These are phyloP conservation scores for Micromonas commoda DNA, from an alignment of 139 green algal species.

Conservation along the genomic window DNA sequence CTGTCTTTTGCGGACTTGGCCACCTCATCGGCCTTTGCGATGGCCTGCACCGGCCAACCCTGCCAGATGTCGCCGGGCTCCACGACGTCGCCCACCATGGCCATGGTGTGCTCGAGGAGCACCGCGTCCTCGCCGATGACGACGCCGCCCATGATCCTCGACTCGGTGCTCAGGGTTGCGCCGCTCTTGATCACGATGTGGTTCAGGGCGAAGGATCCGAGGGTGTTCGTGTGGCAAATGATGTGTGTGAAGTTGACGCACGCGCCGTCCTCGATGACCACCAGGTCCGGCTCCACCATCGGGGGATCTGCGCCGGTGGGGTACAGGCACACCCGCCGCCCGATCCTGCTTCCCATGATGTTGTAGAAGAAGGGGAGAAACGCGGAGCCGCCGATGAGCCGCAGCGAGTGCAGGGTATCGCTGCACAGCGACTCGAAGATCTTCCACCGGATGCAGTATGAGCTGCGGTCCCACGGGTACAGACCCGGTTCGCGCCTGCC, in stretches of 20 bases:
- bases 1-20: no score
- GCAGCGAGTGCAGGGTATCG: background rate
- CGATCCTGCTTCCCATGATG: slow-evolving; percentile 25
- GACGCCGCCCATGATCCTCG: slow-evolving; percentile 22
- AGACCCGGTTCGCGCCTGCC: slow-evolving; percentile 1
- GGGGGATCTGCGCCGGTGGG: slow-evolving; percentile 25
- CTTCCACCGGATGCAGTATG: slow-evolving; percentile 27
- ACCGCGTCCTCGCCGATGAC: slow-evolving; percentile 21
- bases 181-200: slow-evolving; percentile 18
- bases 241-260: slow-evolving; percentile 28
- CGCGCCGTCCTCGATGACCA: slow-evolving; percentile 32
- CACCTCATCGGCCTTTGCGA: background rate
- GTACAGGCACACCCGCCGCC: slow-evolving; percentile 36
- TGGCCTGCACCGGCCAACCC: slow-evolving; percentile 18
- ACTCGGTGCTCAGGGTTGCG: slow-evolving; percentile 22
- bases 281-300: slow-evolving; percentile 36
- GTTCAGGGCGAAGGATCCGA: slow-evolving; percentile 25
- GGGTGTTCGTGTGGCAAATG: slow-evolving; percentile 33
- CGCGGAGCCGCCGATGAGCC: slow-evolving; percentile 7
- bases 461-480: slow-evolving; percentile 9
- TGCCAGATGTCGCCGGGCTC: slow-evolving; percentile 25
- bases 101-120: slow-evolving; percentile 36
- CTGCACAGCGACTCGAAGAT: slow-evolving; percentile 10
- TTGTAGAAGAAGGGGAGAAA: slow-evolving; percentile 28
- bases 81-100: slow-evolving; percentile 33